Evolutionary conservation across 1,284 basidiomycete species (phyloP).

Genomic region (Wolfiporia cocos): DNA sequence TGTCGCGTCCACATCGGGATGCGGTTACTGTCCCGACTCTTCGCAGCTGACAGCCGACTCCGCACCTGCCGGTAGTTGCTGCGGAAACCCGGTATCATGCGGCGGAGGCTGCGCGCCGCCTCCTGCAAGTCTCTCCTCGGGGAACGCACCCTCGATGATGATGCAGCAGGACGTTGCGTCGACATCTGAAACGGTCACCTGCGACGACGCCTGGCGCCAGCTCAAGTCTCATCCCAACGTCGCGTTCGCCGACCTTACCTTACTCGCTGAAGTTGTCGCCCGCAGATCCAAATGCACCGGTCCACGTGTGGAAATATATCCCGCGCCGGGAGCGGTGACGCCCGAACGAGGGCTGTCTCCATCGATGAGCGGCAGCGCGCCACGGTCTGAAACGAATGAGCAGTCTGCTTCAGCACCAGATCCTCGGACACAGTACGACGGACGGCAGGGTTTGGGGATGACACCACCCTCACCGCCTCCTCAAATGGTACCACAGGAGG

Average conservation of each 20-base stretch:
- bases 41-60: slow-evolving; percentile 15
- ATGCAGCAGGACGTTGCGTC: slow-evolving; percentile 16
- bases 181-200: slow-evolving; percentile 59
- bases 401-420: slow-evolving; percentile 39
- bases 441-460: slow-evolving; percentile 35
- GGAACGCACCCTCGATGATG: slow-evolving; percentile 9
- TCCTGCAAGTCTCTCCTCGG: slow-evolving; percentile 2
- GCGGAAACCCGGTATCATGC: slow-evolving; percentile 24
- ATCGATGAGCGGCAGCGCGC: slow-evolving; percentile 14
- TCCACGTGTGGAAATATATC: slow-evolving; percentile 61
- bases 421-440: slow-evolving; percentile 46
- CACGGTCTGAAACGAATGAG: slow-evolving; percentile 16
- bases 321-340: slow-evolving; percentile 44
- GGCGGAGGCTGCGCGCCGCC: slow-evolving; percentile 8
- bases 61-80: slow-evolving; percentile 17
- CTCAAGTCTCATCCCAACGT: slow-evolving; percentile 88
- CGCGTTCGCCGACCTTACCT: slow-evolving; percentile 71
- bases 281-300: slow-evolving; percentile 75
- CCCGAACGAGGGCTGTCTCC: slow-evolving; percentile 37
- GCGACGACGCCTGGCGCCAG: slow-evolving; percentile 80
- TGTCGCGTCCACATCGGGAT: slow-evolving; percentile 42
- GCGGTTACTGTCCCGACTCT: slow-evolving; percentile 46
- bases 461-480: slow-evolving; percentile 42
- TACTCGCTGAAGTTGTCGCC: slow-evolving; percentile 86
- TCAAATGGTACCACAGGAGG: slow-evolving; percentile 50